Percentiles rank a stretch among this genome's conserved stretches.
Conservation (phyloP, 2,329 filamentous ascomycete species). For the Neonectria coccinea region DNA sequence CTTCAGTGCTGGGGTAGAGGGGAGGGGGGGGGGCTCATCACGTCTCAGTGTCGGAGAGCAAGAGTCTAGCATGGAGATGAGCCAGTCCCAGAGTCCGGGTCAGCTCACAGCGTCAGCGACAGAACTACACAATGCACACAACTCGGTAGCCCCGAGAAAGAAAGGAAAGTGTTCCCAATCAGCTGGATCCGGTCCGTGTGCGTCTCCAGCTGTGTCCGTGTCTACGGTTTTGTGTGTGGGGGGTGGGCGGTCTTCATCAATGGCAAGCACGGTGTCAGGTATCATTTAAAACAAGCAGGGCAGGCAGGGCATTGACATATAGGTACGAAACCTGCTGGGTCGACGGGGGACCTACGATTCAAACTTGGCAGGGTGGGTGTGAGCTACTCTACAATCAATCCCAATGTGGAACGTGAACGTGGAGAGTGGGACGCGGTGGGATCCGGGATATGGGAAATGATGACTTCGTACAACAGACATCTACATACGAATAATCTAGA, state of each 20-base stretch:
- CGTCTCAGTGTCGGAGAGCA: constrained; percentile 11
- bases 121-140: constrained; percentile 19
- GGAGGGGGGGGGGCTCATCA: background rate
- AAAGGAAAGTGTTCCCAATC: constrained; percentile 34
- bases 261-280: constrained; percentile 14
- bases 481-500: no score
- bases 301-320: constrained; percentile 5
- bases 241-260: constrained; percentile 10
- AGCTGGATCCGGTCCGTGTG: constrained; percentile 30
- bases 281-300: constrained; percentile 9
- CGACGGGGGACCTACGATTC: no score
- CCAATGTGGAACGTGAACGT: constrained; percentile 8
- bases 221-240: constrained; percentile 7
- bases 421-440: constrained; percentile 10
- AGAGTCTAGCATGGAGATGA: constrained; percentile 15
- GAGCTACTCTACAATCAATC: background rate
- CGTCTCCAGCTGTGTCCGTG: background rate
- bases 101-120: constrained; percentile 4
- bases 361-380: background rate
- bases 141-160: constrained; percentile 18
- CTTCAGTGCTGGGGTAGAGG: background rate
- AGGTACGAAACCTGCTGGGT: background rate
- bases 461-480: no score
- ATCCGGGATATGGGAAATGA: constrained; percentile 15
- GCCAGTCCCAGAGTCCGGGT: constrained; percentile 4